Evolutionary conservation across 2,329 filamentous ascomycete genomes (phyloP).

Genomic region (Botrytis squamosa): DNA sequence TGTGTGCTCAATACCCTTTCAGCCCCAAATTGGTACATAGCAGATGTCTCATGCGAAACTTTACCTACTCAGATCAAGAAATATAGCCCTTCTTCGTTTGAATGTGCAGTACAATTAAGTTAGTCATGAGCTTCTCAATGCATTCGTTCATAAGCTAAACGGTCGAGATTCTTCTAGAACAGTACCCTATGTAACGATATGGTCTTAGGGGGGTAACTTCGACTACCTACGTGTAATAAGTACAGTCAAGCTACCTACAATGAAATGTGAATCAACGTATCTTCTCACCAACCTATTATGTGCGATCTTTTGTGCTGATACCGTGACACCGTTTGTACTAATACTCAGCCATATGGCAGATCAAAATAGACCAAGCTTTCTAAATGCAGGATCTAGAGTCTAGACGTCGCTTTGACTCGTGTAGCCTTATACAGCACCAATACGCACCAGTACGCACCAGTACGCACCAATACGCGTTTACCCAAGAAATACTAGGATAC

Average conservation of each 20-base stretch:
- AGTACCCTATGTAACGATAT: neutral
- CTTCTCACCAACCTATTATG: neutral
- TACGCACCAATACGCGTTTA: neutral
- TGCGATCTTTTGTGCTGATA: neutral
- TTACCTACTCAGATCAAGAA: neutral
- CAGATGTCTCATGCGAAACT: neutral
- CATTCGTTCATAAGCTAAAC: neutral
- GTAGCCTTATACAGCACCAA: neutral
- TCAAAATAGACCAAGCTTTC: neutral
- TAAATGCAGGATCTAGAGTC: neutral
- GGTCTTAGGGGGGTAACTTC: neutral
- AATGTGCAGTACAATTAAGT: neutral
- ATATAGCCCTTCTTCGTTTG: neutral
- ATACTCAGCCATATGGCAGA: neutral
- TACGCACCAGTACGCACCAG: neutral
- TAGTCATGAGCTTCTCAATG: neutral
- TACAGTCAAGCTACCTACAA: neutral
- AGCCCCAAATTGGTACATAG: neutral
- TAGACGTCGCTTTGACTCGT: constrained; percentile 4
- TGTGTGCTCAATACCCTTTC: neutral
- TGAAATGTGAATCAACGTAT: neutral
- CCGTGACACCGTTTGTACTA: neutral
- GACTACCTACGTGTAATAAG: neutral
- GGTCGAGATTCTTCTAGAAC: neutral
- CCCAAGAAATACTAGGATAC: neutral